phyloP scores from a whole-genome alignment of 2,329 filamentous ascomycete genomes.

The Chaetomiaceae sp. region DNA sequence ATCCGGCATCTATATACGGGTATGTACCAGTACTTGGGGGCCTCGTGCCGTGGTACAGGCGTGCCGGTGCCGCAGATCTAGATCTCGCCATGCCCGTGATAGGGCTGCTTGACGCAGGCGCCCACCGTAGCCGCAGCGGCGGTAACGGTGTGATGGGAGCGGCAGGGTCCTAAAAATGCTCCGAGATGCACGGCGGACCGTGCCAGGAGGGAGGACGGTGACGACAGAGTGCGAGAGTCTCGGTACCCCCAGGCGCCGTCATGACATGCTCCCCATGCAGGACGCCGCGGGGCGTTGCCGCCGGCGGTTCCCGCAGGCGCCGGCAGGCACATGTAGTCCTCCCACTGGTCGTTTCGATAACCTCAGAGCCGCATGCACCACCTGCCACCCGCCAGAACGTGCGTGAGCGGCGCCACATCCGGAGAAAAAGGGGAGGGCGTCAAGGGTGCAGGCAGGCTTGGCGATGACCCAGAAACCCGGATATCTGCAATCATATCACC shows the following conservation, averaged over 20 bases:
- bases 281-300: slow-evolving; percentile 3
- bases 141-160: slow-evolving; percentile 13
- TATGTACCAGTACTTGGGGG: slow-evolving; percentile 20
- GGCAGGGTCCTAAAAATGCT: neutral
- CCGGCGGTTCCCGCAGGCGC: slow-evolving; percentile 3
- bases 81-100: slow-evolving; percentile 15
- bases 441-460: slow-evolving; percentile 1
- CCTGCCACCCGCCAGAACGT: slow-evolving; percentile 6
- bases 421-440: neutral
- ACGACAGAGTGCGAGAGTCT: neutral
- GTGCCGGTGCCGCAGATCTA: slow-evolving; percentile 10
- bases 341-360: slow-evolving; percentile 4
- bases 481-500: slow-evolving; percentile 13
- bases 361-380: slow-evolving; percentile 11
- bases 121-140: slow-evolving; percentile 15
- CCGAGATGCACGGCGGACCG: neutral
- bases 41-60: slow-evolving; percentile 3
- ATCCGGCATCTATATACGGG: too few species aligned
- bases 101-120: slow-evolving; percentile 18
- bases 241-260: neutral
- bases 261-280: neutral
- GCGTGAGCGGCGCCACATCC: slow-evolving; percentile 6
- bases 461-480: neutral
- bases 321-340: neutral
- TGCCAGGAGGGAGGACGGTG: neutral